Evolutionary conservation across 2,329 filamentous ascomycete genomes (phyloP), one percentile per base, ranked within the genome.

Genomic region (Aspergillus vadensis): DNA sequence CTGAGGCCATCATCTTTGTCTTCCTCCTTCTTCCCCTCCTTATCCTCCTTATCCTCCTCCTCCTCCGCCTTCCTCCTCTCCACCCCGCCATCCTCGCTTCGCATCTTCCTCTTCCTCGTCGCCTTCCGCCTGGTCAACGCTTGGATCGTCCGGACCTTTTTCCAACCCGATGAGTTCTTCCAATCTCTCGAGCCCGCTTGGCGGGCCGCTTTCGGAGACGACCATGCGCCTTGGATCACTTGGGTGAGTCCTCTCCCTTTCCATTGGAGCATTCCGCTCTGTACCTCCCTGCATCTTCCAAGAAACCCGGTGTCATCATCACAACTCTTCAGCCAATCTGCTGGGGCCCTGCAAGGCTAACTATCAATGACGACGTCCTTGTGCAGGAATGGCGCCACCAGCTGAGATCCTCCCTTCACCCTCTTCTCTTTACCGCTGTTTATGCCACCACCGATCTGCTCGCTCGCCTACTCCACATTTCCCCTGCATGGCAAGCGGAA

Each of bases 91-190:
- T 58, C 64, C 54, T 41, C 57, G 39, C 4, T 43, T 50, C 53
- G 52, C 55, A 64, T 79, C 59, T 68, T 81, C 56, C 69, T 80
- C 21, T 74, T 74, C 57, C 72, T 82, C 17, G 52, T 97, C 66
- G 81, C 86, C 43, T 85, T 96, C 64, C 91, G 95, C 57, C 83
- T 94, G 65, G 75, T 91, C 74, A 97, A 97, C 79, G 88, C 92
- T 32, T 82, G 95, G 68, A 86, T 83, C 63, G 82, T 96, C 59
- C 82, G 86, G 66, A 98, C 95, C 19, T 99, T 97, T 76, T 99
- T 99, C 79, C 95, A 99, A 77, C 95, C 95, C 27, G 95, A 99
- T 80, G 95, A 99, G 77, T 98, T 91, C 81, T 99, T 95, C 72
- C 95, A 99, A 74, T 90, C 92, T 1, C 85, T 98, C 48, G 95